phyloP scores from a whole-genome alignment of 2,329 filamentous ascomycete genomes.

The Aspergillus sp. region DNA sequence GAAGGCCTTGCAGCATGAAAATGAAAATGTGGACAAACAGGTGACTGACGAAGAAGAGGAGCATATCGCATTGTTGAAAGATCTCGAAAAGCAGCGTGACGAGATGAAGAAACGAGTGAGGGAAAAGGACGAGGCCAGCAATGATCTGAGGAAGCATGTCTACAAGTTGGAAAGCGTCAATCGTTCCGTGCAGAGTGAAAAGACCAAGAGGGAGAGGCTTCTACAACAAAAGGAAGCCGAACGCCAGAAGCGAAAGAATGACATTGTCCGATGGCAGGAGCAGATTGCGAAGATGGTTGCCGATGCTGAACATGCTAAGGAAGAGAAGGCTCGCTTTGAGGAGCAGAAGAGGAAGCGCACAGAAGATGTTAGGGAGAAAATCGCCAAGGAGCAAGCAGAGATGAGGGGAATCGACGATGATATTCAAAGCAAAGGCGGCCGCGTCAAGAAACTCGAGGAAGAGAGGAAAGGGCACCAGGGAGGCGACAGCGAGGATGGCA shows the following conservation, averaged over 20 bases:
- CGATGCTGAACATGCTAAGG: conserved; percentile 39
- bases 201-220: conserved; percentile 63
- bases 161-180: conserved; percentile 73
- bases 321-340: conserved; percentile 36
- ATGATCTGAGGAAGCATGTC: conserved; percentile 72
- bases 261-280: conserved; percentile 51
- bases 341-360: conserved; percentile 33
- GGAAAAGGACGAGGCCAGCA: conserved; percentile 84
- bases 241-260: conserved; percentile 52
- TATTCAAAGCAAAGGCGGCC: conserved; percentile 51
- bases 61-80: conserved; percentile 55
- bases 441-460: conserved; percentile 55
- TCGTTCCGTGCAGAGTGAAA: conserved; percentile 68
- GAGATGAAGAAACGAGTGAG: conserved; percentile 68
- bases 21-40: conserved; percentile 66
- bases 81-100: conserved; percentile 69
- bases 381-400: conserved; percentile 37
- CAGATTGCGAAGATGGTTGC: conserved; percentile 46
- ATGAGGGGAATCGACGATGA: conserved; percentile 55
- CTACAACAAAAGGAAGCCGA: conserved; percentile 55
- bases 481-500: conserved; percentile 44
- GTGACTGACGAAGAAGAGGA: conserved; percentile 62
- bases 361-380: conserved; percentile 37
- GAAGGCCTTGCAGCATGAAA: conserved; percentile 71
- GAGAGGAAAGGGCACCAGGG: conserved; percentile 45